A percentile compares a stretch with the other conserved stretches of the same genome.
Evolutionary conservation across 2,329 filamentous ascomycete species (phyloP).

Genomic region (Fusarium sororula): DNA sequence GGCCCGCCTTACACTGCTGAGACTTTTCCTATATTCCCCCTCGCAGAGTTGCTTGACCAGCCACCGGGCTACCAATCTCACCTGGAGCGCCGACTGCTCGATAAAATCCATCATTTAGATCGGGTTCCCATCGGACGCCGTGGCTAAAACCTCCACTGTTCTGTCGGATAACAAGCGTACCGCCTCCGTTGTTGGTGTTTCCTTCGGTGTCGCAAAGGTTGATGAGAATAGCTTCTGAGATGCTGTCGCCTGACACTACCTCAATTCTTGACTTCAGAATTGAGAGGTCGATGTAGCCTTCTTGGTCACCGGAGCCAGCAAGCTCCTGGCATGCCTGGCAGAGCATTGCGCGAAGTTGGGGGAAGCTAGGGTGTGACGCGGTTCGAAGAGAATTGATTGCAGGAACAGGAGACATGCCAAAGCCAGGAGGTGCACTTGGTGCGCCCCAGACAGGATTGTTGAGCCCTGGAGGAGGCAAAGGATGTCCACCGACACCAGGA

Average conservation of each 20-base stretch:
- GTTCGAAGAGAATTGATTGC: slow-evolving; percentile 44
- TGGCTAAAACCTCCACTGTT: slow-evolving; percentile 53
- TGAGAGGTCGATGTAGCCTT: slow-evolving; percentile 76
- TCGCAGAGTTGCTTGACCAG: slow-evolving; percentile 53
- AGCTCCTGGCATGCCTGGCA: slow-evolving; percentile 80
- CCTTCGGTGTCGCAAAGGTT: slow-evolving; percentile 93
- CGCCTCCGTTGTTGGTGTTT: slow-evolving; percentile 85
- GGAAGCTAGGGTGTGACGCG: slow-evolving; percentile 67
- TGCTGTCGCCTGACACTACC: slow-evolving; percentile 56
- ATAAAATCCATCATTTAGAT: slow-evolving; percentile 55
- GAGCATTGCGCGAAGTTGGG: slow-evolving; percentile 79
- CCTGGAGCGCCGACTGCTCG: slow-evolving; percentile 67
- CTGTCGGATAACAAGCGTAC: slow-evolving; percentile 78
- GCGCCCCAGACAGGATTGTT: slow-evolving; percentile 52
- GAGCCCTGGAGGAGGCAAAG: slow-evolving; percentile 59
- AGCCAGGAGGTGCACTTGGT: slow-evolving; percentile 47
- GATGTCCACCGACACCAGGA: slow-evolving; percentile 45
- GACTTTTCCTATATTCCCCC: slow-evolving; percentile 46
- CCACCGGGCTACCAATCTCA: slow-evolving; percentile 75
- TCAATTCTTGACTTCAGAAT: slow-evolving; percentile 73
- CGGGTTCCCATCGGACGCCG: slow-evolving; percentile 65
- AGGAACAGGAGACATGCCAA: slow-evolving; percentile 46
- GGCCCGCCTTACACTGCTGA: slow-evolving; percentile 2
- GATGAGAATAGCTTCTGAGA: slow-evolving; percentile 73
- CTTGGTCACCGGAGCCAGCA: slow-evolving; percentile 52